Conservation (phyloP, 179 eudicot species). For the Sideroxylon spinosum region DNA sequence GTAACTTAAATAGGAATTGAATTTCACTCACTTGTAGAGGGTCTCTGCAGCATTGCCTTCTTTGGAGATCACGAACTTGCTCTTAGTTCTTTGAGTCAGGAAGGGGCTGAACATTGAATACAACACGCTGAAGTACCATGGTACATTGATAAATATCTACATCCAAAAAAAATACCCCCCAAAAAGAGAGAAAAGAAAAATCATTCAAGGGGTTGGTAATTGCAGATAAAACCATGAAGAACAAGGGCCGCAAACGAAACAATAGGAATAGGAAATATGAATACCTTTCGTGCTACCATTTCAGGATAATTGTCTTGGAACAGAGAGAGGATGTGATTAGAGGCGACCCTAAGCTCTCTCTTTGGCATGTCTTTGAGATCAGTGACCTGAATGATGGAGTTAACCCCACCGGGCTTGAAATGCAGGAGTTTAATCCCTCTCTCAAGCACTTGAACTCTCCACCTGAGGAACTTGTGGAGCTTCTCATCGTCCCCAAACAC, state of each 20-base stretch:
- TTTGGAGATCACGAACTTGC: constrained; percentile 87
- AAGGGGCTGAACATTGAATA: constrained; percentile 95
- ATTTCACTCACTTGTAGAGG: constrained; percentile 66
- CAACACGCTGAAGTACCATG: constrained; percentile 90
- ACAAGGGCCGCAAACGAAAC: no score
- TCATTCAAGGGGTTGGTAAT: background rate
- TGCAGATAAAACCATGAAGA: background rate
- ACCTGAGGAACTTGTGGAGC: constrained; percentile 57
- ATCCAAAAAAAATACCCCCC: background rate
- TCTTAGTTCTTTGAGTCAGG: constrained; percentile 86
- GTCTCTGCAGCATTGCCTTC: constrained; percentile 82
- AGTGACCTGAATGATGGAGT: constrained; percentile 83
- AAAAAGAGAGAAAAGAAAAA: background rate
- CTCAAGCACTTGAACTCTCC: constrained; percentile 94
- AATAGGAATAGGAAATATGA: background rate
- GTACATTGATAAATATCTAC: constrained; percentile 91
- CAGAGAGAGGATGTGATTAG: constrained; percentile 79
- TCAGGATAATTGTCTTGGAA: constrained; percentile 96
- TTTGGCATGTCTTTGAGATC: constrained; percentile 97
- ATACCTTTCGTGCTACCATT: constrained; percentile 91
- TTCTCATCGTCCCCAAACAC: constrained; percentile 84
- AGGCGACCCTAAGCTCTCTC: constrained; percentile 74
- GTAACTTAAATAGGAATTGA: background rate
- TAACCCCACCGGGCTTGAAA: constrained; percentile 78
- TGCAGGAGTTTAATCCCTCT: constrained; percentile 69